A percentile compares a stretch with the other conserved stretches of the same genome.
These are phyloP conservation scores for Nicotiana sylvestris DNA, from an alignment of 257 asterid species.

Conservation along the genomic window DNA sequence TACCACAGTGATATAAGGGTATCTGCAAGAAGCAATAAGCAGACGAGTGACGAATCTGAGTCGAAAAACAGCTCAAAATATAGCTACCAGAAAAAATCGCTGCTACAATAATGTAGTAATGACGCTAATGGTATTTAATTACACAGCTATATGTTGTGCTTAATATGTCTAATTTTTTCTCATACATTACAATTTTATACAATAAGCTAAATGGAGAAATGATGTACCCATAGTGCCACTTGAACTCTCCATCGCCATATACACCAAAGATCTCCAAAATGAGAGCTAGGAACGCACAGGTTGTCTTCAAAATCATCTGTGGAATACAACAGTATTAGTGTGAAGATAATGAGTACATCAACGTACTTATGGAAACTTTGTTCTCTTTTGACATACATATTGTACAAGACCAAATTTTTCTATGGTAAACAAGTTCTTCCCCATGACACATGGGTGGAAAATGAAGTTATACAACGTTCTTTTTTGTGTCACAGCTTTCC, in stretches of 20 bases:
- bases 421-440: slow-evolving; percentile 61
- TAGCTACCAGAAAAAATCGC: neutral
- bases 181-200: neutral
- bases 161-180: neutral
- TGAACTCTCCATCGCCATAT: slow-evolving; percentile 89
- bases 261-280: slow-evolving; percentile 78
- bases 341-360: neutral
- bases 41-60: neutral
- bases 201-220: neutral
- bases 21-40: slow-evolving; percentile 44
- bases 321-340: neutral
- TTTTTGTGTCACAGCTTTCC: slow-evolving; percentile 23
- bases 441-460: slow-evolving; percentile 53
- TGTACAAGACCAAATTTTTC: slow-evolving; percentile 91
- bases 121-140: neutral
- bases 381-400: slow-evolving; percentile 44
- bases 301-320: slow-evolving; percentile 91
- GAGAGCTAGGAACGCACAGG: slow-evolving; percentile 74
- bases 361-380: neutral
- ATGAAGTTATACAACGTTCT: slow-evolving; percentile 49
- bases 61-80: neutral
- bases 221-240: slow-evolving; percentile 86
- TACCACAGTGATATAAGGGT: slow-evolving; percentile 72
- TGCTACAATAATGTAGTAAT: neutral
- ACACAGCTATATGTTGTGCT: neutral